Base-by-base conservation (phyloP, 148 eudicot genomes). In the Bassia scoparia region DNA sequence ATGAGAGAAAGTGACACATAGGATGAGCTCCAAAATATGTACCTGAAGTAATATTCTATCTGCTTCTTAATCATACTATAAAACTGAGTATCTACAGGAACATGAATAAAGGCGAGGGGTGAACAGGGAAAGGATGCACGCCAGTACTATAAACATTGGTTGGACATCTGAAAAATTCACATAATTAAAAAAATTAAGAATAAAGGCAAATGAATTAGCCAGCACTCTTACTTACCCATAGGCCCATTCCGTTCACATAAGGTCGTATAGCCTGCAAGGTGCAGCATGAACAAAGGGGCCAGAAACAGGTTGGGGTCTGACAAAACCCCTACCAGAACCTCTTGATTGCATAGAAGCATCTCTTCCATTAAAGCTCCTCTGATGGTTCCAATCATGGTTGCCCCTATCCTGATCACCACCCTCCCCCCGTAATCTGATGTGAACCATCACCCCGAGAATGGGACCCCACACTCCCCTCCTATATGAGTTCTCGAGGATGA, bases 21-120 rank as follows among this genome's bases (percentile, higher is more conserved):
- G n/a, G n/a, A 15, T n/a, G 46, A 69, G 64, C 33, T 26, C 37
- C 60, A 18, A 18, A 72, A 54, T 48, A 61, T 29, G 64, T 79
- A 91, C 97, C 98, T 94, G 83, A 93, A 93, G 79, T 93, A 93
- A 58, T 91, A 93, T 54, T 93, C 87, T 49, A 93, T 88, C 77
- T 93, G 98, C 53, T 55, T 89, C 73, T 87, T 67, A 72, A 93
- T 86, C 73, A 77, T 87, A 58, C 75, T 49, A 67, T 71, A 7
- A 80, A 91, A 76, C 68, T 84, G 83, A 58, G 85, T 85, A 82
- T 89, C 97, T 4, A 56, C 80, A 9, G 77, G 54, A 29, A 53
- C 10, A 76, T 21, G 46, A 44, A 66, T 3, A 55, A 76, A 76
- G 46, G 81, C 79, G n/a, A n/a, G n/a, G 83, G 43, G 15, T 76